Evolutionary conservation across 306 rosid species (phyloP).

Genomic region (Hippophae tibetana): DNA sequence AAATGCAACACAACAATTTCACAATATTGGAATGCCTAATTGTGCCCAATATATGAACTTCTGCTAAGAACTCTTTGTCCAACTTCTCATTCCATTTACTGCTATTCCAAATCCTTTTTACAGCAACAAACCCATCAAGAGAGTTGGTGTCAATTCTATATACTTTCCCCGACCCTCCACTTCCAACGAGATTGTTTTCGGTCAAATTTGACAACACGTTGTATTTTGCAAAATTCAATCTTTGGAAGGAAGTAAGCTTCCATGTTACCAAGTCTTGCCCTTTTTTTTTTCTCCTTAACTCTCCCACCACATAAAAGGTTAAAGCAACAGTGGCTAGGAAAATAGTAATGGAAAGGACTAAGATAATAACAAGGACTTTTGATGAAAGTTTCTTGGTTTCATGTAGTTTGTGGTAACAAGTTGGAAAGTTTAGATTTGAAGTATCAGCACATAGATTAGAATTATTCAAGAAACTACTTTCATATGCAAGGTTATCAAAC

Average conservation of each 20-base stretch:
- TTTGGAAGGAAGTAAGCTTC: slow-evolving; percentile 81
- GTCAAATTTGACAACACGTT: slow-evolving; percentile 43
- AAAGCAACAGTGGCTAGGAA: slow-evolving; percentile 22
- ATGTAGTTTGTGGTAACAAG: slow-evolving; percentile 27
- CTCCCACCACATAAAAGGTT: slow-evolving; percentile 22
- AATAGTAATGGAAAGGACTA: slow-evolving; percentile 17
- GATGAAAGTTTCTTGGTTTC: slow-evolving; percentile 31
- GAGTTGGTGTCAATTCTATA: slow-evolving; percentile 42
- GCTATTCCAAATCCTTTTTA: slow-evolving; percentile 55
- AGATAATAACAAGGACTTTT: slow-evolving; percentile 31
- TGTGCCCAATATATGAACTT: slow-evolving; percentile 55
- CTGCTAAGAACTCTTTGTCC: slow-evolving; percentile 64
- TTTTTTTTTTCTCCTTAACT: slow-evolving; percentile 22
- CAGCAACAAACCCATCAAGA: slow-evolving; percentile 51
- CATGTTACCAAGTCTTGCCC: slow-evolving; percentile 38
- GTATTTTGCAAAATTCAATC: slow-evolving; percentile 42
- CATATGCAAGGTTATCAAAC: slow-evolving; percentile 47
- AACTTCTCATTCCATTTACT: slow-evolving; percentile 33
- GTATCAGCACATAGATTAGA: slow-evolving; percentile 44
- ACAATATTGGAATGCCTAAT: slow-evolving; percentile 84
- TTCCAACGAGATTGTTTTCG: slow-evolving; percentile 66
- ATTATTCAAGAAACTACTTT: slow-evolving; percentile 57
- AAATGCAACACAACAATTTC: slow-evolving; percentile 68
- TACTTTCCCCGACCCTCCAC: slow-evolving; percentile 85
- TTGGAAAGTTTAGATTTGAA: slow-evolving; percentile 28